A percentile compares a stretch with the other conserved stretches of the same genome.
phyloP scores from a whole-genome alignment of 2,329 filamentous ascomycete species.

The Beauveria rudraprayagi region DNA sequence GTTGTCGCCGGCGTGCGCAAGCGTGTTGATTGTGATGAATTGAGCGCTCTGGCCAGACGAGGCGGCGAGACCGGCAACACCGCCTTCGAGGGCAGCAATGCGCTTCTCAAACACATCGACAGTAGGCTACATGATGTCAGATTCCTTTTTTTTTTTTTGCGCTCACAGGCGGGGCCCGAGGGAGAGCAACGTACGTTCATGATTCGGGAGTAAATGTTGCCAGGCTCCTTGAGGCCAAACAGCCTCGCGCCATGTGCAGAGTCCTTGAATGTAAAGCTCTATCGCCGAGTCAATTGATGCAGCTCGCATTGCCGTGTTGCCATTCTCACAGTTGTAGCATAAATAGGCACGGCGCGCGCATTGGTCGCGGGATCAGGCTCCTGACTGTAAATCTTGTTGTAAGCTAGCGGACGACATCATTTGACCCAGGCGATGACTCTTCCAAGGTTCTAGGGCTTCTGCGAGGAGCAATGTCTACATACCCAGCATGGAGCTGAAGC shows the following conservation, averaged over 20 bases:
- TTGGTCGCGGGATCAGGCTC: slow-evolving; percentile 74
- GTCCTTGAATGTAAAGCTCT: slow-evolving; percentile 93
- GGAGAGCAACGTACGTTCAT: slow-evolving; percentile 61
- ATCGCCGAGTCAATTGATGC: slow-evolving; percentile 13
- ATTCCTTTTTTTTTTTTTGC: background rate
- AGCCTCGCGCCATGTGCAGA: slow-evolving; percentile 90
- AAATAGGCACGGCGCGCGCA: slow-evolving; percentile 88
- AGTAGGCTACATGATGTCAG: slow-evolving; percentile 56
- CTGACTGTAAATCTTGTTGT: slow-evolving; percentile 46
- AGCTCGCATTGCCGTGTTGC: background rate
- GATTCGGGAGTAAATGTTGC: slow-evolving; percentile 96
- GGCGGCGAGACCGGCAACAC: slow-evolving; percentile 75
- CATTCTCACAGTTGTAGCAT: slow-evolving; percentile 69
- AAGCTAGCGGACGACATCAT: slow-evolving; percentile 12
- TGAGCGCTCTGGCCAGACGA: slow-evolving; percentile 85
- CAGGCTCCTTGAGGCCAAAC: slow-evolving; percentile 93
- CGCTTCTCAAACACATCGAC: slow-evolving; percentile 95
- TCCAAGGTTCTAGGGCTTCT: background rate
- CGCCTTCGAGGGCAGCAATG: slow-evolving; percentile 90
- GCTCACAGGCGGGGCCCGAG: background rate
- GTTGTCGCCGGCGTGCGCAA: slow-evolving; percentile 87
- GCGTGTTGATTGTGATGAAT: slow-evolving; percentile 78
- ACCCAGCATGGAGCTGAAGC: slow-evolving; percentile 79
- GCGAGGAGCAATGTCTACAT: slow-evolving; percentile 22
- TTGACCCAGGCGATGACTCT: background rate